phyloP scores from a whole-genome alignment of 2,329 filamentous ascomycete species.

The Falciphora oryzae region DNA sequence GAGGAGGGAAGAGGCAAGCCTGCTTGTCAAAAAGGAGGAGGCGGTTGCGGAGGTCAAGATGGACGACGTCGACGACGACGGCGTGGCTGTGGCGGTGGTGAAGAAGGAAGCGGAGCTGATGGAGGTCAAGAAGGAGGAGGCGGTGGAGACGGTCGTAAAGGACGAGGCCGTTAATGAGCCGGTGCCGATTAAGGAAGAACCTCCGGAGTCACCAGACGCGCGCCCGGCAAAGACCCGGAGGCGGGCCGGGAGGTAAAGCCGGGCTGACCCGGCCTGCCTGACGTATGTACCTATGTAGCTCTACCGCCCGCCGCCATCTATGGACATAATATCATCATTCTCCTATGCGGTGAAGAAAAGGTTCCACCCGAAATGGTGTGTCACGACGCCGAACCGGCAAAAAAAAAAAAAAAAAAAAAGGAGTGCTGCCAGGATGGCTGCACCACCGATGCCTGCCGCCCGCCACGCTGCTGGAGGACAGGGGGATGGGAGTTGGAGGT shows the following conservation, averaged over 20 bases:
- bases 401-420: neutral
- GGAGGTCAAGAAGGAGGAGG: slow-evolving; percentile 22
- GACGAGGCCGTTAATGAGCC: slow-evolving; percentile 17
- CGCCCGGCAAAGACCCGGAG: neutral
- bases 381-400: neutral
- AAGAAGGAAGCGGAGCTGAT: slow-evolving; percentile 20
- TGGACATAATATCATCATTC: too few species aligned
- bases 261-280: too few species aligned
- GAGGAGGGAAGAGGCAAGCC: slow-evolving; percentile 31
- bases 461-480: too few species aligned
- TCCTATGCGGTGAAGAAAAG: too few species aligned
- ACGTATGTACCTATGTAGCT: too few species aligned
- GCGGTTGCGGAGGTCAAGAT: slow-evolving; percentile 7
- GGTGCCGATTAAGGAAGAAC: slow-evolving; percentile 7
- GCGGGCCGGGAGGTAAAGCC: neutral
- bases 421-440: neutral
- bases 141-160: slow-evolving; percentile 17
- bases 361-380: too few species aligned
- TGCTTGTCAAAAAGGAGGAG: slow-evolving; percentile 19
- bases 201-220: neutral
- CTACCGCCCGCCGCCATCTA: too few species aligned
- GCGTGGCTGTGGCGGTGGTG: slow-evolving; percentile 15
- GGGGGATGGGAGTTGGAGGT: too few species aligned
- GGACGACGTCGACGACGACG: neutral
- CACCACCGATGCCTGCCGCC: neutral